Evolutionary conservation across 1,139 yeast species (phyloP).

Genomic region (Sugiyamaella castrensis): DNA sequence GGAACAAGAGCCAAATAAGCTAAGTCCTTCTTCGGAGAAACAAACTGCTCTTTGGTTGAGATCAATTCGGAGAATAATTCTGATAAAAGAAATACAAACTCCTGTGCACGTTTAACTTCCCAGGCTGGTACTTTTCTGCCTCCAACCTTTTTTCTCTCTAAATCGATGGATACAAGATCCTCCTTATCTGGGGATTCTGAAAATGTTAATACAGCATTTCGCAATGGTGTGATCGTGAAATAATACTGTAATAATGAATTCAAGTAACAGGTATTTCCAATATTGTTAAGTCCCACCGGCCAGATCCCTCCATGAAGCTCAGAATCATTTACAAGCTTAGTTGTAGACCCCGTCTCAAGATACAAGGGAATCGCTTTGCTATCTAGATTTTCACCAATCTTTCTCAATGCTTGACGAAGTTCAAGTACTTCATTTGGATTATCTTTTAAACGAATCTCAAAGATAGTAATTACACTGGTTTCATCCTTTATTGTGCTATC

Average conservation of each 20-base stretch:
- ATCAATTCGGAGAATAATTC: conserved; percentile 70
- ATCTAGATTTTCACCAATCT: conserved; percentile 33
- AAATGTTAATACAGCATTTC: conserved; percentile 62
- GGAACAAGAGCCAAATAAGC: conserved; percentile 80
- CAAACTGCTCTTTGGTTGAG: conserved; percentile 57
- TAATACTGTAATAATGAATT: conserved; percentile 88
- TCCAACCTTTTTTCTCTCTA: conserved; percentile 58
- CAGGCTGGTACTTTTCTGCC: conserved; percentile 71
- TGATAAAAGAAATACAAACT: conserved; percentile 70
- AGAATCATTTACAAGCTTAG: conserved; percentile 11
- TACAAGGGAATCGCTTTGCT: conserved; percentile 28
- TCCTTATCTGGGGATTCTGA: conserved; percentile 36
- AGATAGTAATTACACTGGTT: conserved; percentile 31
- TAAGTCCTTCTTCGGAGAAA: conserved; percentile 77
- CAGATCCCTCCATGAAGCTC: conserved; percentile 28
- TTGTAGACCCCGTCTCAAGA: conserved; percentile 26
- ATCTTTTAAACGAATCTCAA: conserved; percentile 35
- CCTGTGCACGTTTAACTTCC: conserved; percentile 78
- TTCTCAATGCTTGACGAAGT: conserved; percentile 36
- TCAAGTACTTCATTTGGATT: conserved; percentile 32
- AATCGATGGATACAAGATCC: conserved; percentile 23
- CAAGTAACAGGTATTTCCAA: conserved; percentile 92
- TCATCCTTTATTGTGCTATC: conserved; percentile 29
- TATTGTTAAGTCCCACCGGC: conserved; percentile 91
- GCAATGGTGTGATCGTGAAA: conserved; percentile 77